A percentile compares a stretch with the other conserved stretches of the same genome.
These are phyloP conservation scores for Aspergillus nomiae DNA, from an alignment of 2,329 filamentous ascomycete genomes.

Conservation along the genomic window DNA sequence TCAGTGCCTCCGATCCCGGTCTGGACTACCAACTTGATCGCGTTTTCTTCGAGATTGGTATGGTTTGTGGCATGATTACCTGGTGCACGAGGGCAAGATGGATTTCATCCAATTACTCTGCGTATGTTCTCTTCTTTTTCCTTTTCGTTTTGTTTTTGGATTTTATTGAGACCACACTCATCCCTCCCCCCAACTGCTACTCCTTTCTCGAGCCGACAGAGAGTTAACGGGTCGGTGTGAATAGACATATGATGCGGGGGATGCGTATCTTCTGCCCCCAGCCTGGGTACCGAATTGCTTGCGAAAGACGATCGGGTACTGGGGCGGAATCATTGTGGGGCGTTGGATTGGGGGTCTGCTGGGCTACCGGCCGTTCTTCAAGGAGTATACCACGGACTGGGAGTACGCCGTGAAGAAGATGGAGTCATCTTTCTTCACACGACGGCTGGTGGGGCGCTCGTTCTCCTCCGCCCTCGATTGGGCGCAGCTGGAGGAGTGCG, in stretches of 20 bases:
- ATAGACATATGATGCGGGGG: neutral
- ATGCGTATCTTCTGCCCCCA: neutral
- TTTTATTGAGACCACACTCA: no score
- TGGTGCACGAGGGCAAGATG: neutral
- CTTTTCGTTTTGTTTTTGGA: neutral
- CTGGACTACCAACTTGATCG: neutral
- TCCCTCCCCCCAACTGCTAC: neutral
- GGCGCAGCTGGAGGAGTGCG: neutral
- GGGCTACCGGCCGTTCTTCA: conserved; percentile 15
- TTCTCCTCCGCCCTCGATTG: neutral
- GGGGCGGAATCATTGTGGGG: neutral
- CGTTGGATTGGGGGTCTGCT: conserved; percentile 2
- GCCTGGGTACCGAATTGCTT: neutral
- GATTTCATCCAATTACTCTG: conserved; percentile 2
- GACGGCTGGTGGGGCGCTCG: neutral
- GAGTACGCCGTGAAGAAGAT: conserved; percentile 15
- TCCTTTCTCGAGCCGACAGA: neutral
- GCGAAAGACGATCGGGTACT: neutral
- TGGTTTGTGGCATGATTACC: neutral
- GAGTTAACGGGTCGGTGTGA: neutral
- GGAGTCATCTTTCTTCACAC: conserved; percentile 9
- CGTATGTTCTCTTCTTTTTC: neutral
- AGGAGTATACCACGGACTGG: conserved; percentile 17
- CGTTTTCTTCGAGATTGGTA: conserved; percentile 4
- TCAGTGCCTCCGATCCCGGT: neutral